phyloP scores from a whole-genome alignment of 139 green algal genomes.

The Chlamydomonas sp. region DNA sequence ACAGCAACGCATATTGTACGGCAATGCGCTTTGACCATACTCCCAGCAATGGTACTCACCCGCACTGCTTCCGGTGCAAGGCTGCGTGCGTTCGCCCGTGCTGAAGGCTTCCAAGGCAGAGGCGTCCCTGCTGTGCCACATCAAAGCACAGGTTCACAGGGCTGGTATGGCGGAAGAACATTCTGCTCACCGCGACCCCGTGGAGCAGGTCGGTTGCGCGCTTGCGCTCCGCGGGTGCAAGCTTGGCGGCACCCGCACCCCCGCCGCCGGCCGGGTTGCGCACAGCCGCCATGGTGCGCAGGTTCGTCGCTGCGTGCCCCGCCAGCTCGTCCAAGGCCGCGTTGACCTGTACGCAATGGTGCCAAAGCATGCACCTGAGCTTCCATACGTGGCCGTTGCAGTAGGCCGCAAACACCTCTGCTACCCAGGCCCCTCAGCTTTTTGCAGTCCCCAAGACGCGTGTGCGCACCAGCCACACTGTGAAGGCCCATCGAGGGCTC shows the following conservation, averaged over 20 bases:
- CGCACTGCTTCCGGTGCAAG: not conserved
- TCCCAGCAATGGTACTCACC: not conserved
- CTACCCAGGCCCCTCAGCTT: not conserved
- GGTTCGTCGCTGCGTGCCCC: constrained; percentile 56
- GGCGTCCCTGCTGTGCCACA: not conserved
- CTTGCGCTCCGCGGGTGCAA: constrained; percentile 67
- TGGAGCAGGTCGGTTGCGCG: constrained; percentile 65
- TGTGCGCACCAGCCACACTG: not conserved
- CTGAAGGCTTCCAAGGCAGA: not conserved
- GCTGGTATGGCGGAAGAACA: not conserved
- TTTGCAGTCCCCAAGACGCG: not conserved
- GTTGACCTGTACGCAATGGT: constrained; percentile 63
- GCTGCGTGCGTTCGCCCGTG: not conserved
- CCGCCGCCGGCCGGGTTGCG: not conserved
- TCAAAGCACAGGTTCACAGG: not conserved
- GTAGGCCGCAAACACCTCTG: too few species aligned
- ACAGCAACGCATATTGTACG: not conserved
- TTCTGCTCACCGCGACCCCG: constrained; percentile 55
- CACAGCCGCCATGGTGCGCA: constrained; percentile 51
- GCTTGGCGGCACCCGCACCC: constrained; percentile 34
- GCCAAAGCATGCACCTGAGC: not conserved
- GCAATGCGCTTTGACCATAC: not conserved
- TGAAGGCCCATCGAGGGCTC: not conserved
- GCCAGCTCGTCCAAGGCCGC: constrained; percentile 78
- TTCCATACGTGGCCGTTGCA: not conserved